These are phyloP conservation scores for Schizophyllum amplum DNA, from an alignment of 1,284 basidiomycete genomes.

Conservation along the genomic window DNA sequence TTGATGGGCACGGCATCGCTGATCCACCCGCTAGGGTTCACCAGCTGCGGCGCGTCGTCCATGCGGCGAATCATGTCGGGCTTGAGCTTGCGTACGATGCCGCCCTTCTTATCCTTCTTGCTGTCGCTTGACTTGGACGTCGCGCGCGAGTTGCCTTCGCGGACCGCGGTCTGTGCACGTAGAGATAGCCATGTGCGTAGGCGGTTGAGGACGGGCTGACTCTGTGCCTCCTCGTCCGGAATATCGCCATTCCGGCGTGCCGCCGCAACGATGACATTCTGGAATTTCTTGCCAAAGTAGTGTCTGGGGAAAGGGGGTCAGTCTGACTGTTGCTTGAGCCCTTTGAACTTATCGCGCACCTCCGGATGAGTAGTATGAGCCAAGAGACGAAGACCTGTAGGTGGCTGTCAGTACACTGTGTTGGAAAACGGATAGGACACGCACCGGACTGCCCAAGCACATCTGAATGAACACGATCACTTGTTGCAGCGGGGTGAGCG, in stretches of 20 bases:
- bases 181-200: constrained; percentile 9
- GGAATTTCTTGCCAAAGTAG: constrained; percentile 72
- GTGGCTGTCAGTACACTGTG: constrained; percentile 3
- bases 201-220: constrained; percentile 19
- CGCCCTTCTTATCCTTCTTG: constrained; percentile 13
- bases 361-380: constrained; percentile 63
- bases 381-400: constrained; percentile 62
- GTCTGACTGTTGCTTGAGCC: constrained; percentile 6
- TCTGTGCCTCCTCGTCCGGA: constrained; percentile 15
- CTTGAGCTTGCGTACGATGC: constrained; percentile 34
- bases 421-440: constrained; percentile 18
- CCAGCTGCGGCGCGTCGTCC: constrained; percentile 69
- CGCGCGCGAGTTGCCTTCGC: constrained; percentile 2
- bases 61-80: constrained; percentile 84
- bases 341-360: constrained; percentile 31
- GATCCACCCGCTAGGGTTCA: constrained; percentile 78
- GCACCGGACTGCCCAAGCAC: constrained; percentile 64
- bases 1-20: constrained; percentile 23
- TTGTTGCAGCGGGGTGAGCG: constrained; percentile 72
- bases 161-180: constrained; percentile 4
- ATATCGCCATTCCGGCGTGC: constrained; percentile 15
- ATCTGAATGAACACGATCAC: constrained; percentile 64
- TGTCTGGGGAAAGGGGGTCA: constrained; percentile 32
- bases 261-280: constrained; percentile 54
- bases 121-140: constrained; percentile 9